Evolutionary conservation across 441 rosid genomes (phyloP), one percentile per base, ranked within the genome.

Genomic region (Dalechampia spathulata): DNA sequence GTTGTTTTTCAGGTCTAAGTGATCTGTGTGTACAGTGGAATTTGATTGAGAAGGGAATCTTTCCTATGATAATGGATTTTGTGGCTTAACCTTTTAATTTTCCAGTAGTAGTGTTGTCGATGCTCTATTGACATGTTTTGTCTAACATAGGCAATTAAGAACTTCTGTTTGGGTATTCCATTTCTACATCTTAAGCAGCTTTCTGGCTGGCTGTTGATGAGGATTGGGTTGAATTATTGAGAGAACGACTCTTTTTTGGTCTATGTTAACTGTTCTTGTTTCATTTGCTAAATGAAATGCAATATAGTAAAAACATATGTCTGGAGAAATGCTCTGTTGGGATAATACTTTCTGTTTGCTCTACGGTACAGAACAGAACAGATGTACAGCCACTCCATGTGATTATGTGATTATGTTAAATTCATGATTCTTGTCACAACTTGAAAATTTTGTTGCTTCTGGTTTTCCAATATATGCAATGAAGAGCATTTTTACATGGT

Each of bases 131-230:
- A 38, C 46, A 49, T 58, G n/a, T 21, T 1, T n/a, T 23, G 36
- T 16, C 25, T n/a, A 13, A n/a, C 15, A 34, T 37, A 5, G 11
- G 46, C 32, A 23, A 15, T 57, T 34, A 23, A 47, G 21, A 46
- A 47, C 8, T 59, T 55, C 22, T 49, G 34, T 46, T 47, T 37
- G 26, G 55, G n/a, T 25, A 48, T 26, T 43, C 9, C 8, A 49
- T 20, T 28, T 26, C 16, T 58, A 21, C 25, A 38, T 15, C 25
- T 30, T 11, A 25, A 20, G 9, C 1, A 43, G 10, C 7, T 20
- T 42, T 30, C 34, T 30, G 34, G 6, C 20, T 26, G 16, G 6
- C 20, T 26, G 16, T 49, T 49, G 15, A 7, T 28, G 27, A 26
- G 17, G 45, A 25, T 12, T 14, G 27, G 11, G 39, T 49, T 26